Evolutionary conservation across 208 protist species (phyloP), one percentile per base, ranked within the genome.

Genomic region (Wallacemonas sp.): DNA sequence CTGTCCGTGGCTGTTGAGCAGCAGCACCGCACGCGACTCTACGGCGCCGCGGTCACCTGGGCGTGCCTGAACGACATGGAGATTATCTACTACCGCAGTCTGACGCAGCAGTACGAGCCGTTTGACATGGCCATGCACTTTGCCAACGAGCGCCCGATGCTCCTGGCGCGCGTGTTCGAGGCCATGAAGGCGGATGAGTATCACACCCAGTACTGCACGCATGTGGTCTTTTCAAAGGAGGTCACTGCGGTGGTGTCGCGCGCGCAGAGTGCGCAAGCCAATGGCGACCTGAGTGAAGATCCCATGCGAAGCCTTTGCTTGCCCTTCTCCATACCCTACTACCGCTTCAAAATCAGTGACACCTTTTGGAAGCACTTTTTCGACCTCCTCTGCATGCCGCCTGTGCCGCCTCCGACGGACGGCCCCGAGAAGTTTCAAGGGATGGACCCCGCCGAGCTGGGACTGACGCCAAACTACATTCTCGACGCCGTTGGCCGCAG

Each of bases 21-120:
- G 50, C 67, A 69, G 57, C 57, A 82, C 64, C 81, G 85, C 26
- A 77, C 73, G 5, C 61, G 80, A 1, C 61, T 92, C 45, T 81
- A 74, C 65, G 77, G 55, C 38, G 65, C 89, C 16, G 89, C 89
- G 2, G 78, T 78, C 20, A 61, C 71, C n/a, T 94, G 89, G 89
- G 89, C 85, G 29, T 64, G 38, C 29, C 74, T 94, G 29, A 90
- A 89, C 74, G 89, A 94, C 70, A 92, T 92, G 85, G 85, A 94
- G 67, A 65, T 92, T 26, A 76, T 92, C 31, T 91, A 89, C 61
- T 94, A 89, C 65, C 80, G 86, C 44, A 83, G 76, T 31, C 52
- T 92, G 2, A 33, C 85, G 16, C 74, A 91, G 65, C 82, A 77
- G 45, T 91, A 81, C 74, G 57, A 75, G 44, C 44, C 76, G 11